phyloP scores from a whole-genome alignment of 768 basidiomycete genomes.

The Mycena floridula region DNA sequence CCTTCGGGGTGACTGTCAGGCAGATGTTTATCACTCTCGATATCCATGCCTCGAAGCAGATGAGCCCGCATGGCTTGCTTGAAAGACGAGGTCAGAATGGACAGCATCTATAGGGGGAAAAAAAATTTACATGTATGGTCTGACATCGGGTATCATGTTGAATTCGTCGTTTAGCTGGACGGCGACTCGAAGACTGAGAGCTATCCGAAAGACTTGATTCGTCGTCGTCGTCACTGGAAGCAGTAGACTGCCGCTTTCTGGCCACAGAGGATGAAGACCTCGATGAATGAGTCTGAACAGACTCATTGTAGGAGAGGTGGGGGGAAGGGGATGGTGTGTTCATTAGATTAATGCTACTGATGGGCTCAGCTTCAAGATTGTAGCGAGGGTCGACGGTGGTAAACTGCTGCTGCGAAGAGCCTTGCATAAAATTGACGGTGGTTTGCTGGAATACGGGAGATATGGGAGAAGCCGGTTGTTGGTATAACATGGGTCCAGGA shows the following conservation, averaged over 20 bases:
- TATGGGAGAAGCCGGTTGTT: conserved; percentile 26
- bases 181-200: conserved; percentile 22
- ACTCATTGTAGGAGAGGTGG: too few relatives aligned
- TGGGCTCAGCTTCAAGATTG: too few relatives aligned
- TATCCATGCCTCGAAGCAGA: conserved; percentile 51
- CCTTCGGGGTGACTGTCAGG: conserved; percentile 62
- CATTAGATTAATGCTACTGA: too few relatives aligned
- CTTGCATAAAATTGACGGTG: conserved; percentile 25
- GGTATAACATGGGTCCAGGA: conserved; percentile 20
- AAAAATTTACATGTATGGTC: conserved; percentile 54
- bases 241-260: conserved; percentile 24
- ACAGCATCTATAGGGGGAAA: background rate
- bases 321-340: too few relatives aligned
- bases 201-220: conserved; percentile 29
- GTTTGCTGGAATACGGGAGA: conserved; percentile 30
- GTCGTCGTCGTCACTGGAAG: conserved; percentile 31
- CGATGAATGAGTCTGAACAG: too few relatives aligned
- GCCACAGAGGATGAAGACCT: conserved; percentile 8
- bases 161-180: conserved; percentile 39
- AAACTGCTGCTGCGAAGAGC: conserved; percentile 27
- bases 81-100: background rate
- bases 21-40: conserved; percentile 49
- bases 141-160: conserved; percentile 61
- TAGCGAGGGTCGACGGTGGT: too few relatives aligned
- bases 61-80: conserved; percentile 72